Conservation (phyloP, 805 yeast species). For the Yamadazyma laniorum region DNA sequence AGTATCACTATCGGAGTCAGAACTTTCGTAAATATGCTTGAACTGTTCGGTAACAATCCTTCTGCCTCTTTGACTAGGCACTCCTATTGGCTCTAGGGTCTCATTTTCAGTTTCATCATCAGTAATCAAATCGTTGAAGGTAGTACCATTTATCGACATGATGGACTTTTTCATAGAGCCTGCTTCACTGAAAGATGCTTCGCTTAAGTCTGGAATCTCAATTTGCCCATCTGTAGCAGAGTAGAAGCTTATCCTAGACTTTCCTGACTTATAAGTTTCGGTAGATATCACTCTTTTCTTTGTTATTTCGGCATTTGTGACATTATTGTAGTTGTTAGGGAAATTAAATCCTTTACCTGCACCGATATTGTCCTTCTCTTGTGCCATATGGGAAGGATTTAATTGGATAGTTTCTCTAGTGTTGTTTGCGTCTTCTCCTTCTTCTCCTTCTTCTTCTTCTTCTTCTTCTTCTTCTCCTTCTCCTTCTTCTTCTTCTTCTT, state of each 20-base stretch:
- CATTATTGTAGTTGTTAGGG: constrained; percentile 33
- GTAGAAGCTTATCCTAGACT: constrained; percentile 17
- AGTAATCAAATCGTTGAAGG: constrained; percentile 25
- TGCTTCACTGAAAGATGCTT: constrained; percentile 17
- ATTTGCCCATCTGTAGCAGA: constrained; percentile 32
- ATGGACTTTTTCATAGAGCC: constrained; percentile 11
- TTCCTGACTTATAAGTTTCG: constrained; percentile 15
- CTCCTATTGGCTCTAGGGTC: constrained; percentile 33
- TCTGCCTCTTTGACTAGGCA: constrained; percentile 33
- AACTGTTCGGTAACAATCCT: constrained; percentile 27
- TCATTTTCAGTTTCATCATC: constrained; percentile 20
- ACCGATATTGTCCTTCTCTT: constrained; percentile 30
- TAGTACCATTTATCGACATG: constrained; percentile 20
- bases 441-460: constrained; percentile 4
- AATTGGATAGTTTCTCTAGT: constrained; percentile 10
- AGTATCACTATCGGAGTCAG: constrained; percentile 32
- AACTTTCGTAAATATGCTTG: constrained; percentile 19
- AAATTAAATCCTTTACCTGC: constrained; percentile 36
- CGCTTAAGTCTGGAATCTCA: constrained; percentile 40
- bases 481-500: constrained; percentile 11
- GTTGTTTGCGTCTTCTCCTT: constrained; percentile 9
- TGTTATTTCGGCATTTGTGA: constrained; percentile 29
- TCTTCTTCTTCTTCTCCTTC: constrained; percentile 6
- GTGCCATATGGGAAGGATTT: not conserved
- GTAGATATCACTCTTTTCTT: constrained; percentile 14